Conservation (phyloP, 1,139 yeast species). For the Pichia sp. region DNA sequence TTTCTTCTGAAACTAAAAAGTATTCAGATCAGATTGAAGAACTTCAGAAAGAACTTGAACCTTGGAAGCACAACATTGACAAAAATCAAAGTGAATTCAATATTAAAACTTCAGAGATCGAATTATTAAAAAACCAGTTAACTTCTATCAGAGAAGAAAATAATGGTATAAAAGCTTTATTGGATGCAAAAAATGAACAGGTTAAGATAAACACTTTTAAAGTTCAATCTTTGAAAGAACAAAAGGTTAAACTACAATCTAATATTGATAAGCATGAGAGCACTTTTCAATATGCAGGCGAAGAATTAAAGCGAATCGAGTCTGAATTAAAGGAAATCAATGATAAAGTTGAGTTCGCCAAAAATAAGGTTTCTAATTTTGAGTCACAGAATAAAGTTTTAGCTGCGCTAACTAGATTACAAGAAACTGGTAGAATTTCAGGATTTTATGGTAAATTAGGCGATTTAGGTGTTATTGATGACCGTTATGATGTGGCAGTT, state of each 20-base stretch:
- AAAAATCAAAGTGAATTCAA: constrained; percentile 61
- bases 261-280: constrained; percentile 2
- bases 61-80: constrained; percentile 72
- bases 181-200: constrained; percentile 39
- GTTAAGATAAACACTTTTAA: constrained; percentile 31
- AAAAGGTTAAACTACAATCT: constrained; percentile 3
- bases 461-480: constrained; percentile 83
- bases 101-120: constrained; percentile 59
- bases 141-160: constrained; percentile 40
- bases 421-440: constrained; percentile 72
- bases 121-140: constrained; percentile 49
- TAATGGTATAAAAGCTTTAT: constrained; percentile 40
- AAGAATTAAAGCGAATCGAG: constrained; percentile 47
- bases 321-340: constrained; percentile 48
- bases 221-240: constrained; percentile 5
- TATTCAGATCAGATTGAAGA: constrained; percentile 58
- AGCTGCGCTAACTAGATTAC: constrained; percentile 59
- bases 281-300: constrained; percentile 21
- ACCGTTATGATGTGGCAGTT: constrained; percentile 82
- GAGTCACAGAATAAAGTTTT: constrained; percentile 74
- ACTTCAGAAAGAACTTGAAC: constrained; percentile 65
- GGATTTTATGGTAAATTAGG: constrained; percentile 93
- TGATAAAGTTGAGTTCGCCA: constrained; percentile 62
- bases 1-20: constrained; percentile 68
- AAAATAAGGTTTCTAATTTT: constrained; percentile 46